Conservation (phyloP, 768 basidiomycete species). For the Tulasnella sp. region DNA sequence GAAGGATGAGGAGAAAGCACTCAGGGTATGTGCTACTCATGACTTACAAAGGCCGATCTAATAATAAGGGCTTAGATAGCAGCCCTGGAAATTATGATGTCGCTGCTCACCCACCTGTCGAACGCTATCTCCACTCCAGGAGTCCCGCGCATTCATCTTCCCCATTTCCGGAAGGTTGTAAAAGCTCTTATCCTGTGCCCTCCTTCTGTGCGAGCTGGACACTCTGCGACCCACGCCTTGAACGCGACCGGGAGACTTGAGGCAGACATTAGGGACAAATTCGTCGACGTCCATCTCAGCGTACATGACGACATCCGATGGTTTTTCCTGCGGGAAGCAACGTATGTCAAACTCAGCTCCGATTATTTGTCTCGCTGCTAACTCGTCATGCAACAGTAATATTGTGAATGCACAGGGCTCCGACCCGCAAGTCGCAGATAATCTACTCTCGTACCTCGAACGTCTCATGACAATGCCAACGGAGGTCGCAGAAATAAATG, state of each 20-base stretch:
- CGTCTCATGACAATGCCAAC: slow-evolving; percentile 67
- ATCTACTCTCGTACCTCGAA: slow-evolving; percentile 59
- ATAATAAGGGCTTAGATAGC: slow-evolving; percentile 43
- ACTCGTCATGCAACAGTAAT: slow-evolving; percentile 24
- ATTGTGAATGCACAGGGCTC: slow-evolving; percentile 29
- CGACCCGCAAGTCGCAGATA: slow-evolving; percentile 36
- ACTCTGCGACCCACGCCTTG: slow-evolving; percentile 5
- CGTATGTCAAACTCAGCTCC: slow-evolving; percentile 37
- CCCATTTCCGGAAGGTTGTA: slow-evolving; percentile 59
- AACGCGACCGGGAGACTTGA: slow-evolving; percentile 38
- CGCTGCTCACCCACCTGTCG: slow-evolving; percentile 71
- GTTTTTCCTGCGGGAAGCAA: slow-evolving; percentile 71
- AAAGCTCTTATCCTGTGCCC: slow-evolving; percentile 56
- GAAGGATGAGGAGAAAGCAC: slow-evolving; percentile 63
- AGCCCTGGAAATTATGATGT: slow-evolving; percentile 66
- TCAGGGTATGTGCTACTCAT: slow-evolving; percentile 50
- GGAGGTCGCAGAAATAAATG: slow-evolving; percentile 54
- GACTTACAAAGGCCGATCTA: neutral
- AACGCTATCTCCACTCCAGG: slow-evolving; percentile 32
- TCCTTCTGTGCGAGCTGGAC: slow-evolving; percentile 34
- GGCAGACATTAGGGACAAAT: slow-evolving; percentile 52
- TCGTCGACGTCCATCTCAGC: slow-evolving; percentile 65
- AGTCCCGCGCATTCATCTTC: slow-evolving; percentile 58
- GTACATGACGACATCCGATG: slow-evolving; percentile 78
- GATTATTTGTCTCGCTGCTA: slow-evolving; percentile 13